Base-by-base conservation (phyloP, 768 basidiomycete species). In the Scleroderma bovista region DNA sequence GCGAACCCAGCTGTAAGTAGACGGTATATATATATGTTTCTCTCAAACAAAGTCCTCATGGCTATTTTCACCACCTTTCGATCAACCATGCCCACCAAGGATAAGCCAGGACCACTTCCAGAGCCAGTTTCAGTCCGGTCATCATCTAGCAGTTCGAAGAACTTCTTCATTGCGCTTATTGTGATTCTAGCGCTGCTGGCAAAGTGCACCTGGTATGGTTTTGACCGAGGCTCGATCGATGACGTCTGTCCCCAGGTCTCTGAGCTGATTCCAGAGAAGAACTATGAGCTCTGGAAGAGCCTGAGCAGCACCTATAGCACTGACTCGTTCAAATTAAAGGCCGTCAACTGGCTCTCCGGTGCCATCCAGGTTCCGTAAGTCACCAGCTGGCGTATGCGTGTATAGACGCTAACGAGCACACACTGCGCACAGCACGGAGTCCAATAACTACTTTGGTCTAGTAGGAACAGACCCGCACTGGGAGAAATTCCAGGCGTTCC, bases 401-500 rank as follows among this genome's bases (percentile, higher is more conserved):
- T 40, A 7, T 16, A n/a, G 7, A 15, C 15, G 24, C 22, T 15
- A 1, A 2, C 11, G 24, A 49, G 36, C 3, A 40, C 50, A 57
- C 32, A 58, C 42, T 34, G 36, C 45, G 17, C 13, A 46, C 42
- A 80, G 79, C 22, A 81, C 79, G 13, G 76, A 77, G 54, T 73
- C 73, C 1, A 78, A 67, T 58, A 79, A 81, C 51, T 57, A 67
- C 46, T 77, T 77, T 75, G 68, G 59, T 0, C 70, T 70, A 0
- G 66, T 78, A 6, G 79, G 75, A 16, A 63, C 65, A 13, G 79
- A 81, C 56, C 66, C 72, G 5, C 74, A 76, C 15, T 84, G 81
- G 82, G 69, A 77, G 26, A 72, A 68, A 22, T 83, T 84, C 46
- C 64, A 53, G 0, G 63, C 66, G 9, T 76, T 84, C 61, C 81